A percentile compares a stretch with the other conserved stretches of the same genome.
phyloP scores from a whole-genome alignment of 345 rosid genomes.

The Physaria fendleri region DNA sequence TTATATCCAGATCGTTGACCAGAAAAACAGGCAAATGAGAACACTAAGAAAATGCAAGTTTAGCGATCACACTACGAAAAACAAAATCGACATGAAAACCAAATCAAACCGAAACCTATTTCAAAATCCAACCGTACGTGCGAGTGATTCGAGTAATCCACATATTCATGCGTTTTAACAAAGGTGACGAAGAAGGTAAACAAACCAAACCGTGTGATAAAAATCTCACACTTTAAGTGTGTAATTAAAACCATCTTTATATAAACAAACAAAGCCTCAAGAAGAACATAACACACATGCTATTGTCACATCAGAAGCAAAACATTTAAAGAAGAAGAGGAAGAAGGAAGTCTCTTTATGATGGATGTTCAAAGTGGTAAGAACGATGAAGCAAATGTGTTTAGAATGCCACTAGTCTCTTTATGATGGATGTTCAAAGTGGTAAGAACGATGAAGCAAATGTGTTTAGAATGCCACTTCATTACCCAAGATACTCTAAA shows the following conservation, averaged over 20 bases:
- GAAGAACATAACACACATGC: constrained; percentile 2
- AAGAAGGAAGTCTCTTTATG: neutral
- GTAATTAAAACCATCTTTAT: neutral
- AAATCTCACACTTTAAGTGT: neutral
- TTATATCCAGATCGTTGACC: constrained; percentile 13
- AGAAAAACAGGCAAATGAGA: neutral
- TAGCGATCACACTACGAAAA: constrained; percentile 5
- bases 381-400: constrained; percentile 19
- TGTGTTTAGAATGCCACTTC: constrained; percentile 53
- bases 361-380: constrained; percentile 21
- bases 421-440: constrained; percentile 17
- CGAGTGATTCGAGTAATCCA: too few relatives aligned
- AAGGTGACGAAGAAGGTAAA: constrained; percentile 21
- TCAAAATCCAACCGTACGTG: too few relatives aligned
- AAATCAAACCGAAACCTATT: too few relatives aligned
- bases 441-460: constrained; percentile 8
- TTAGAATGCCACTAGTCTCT: constrained; percentile 48
- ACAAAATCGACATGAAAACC: too few relatives aligned
- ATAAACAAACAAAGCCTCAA: constrained; percentile 1
- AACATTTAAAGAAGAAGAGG: neutral
- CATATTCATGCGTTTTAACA: constrained; percentile 27
- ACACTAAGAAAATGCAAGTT: neutral
- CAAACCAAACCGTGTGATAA: constrained; percentile 5
- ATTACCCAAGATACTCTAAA: constrained; percentile 51
- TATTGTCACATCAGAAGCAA: neutral